Base-by-base conservation (phyloP, 345 rosid species). In the Eucalyptus fibrosa region DNA sequence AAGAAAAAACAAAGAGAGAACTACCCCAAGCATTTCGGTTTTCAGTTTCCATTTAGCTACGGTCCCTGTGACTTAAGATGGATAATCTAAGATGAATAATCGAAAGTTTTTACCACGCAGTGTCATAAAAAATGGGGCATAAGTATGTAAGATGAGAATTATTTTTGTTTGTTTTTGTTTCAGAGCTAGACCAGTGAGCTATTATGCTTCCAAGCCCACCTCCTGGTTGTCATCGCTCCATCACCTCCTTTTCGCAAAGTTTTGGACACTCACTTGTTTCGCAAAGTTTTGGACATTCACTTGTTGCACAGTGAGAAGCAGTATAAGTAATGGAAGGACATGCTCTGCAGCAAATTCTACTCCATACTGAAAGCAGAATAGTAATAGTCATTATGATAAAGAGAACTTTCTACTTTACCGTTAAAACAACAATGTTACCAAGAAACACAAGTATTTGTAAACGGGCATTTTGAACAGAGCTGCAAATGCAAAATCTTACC, bases 261-360 rank as follows among this genome's bases (percentile, higher is more conserved):
- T 98, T 92, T 98, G 98, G 88, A 96, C 95, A 90, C 93, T 96
- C 89, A 98, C 93, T 89, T 97, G 99, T 91, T 95, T 95, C 90
- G 98, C 95, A 59, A 98, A 98, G 88, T 96, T 98, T 92, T 98
- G 98, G 89, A 95, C 95, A 90, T 94, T 97, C 89, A 98, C 93
- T 89, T 97, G 99, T 91, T 95, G 98, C 90, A 97, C 95, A 13
- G 50, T 50, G 50, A 50, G 50, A 50, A 50, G 50, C 50, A 13
- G 6, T 13, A 50, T 50, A 50, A 50, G 50, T 50, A 50, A 50
- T 50, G 50, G 50, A 60, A 96, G 96, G 89, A 98, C 98, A 91
- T 97, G 95, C 89, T 98, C 96, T 50, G 50, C 50, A 50, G 50
- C 50, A 50, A 50, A 50, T 5, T 97, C 99, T 40, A 95, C 95